Evolutionary conservation across 2,329 filamentous ascomycete genomes (phyloP).

Genomic region (Fusarium sp.): DNA sequence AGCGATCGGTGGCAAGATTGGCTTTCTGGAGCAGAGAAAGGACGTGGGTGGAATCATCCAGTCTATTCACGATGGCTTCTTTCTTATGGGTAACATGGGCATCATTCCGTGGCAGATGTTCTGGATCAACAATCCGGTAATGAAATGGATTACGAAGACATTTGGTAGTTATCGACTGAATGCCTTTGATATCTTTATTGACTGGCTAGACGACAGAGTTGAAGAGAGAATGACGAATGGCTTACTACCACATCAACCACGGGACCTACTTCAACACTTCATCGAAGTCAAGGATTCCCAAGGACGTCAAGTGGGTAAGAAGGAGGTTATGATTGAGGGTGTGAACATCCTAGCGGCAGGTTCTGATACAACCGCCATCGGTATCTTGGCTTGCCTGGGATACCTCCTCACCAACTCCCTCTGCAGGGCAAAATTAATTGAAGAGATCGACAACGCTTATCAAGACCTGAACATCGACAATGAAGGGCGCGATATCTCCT

Average conservation of each 20-base stretch:
- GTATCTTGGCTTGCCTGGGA: slow-evolving; percentile 22
- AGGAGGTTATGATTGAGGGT: slow-evolving; percentile 28
- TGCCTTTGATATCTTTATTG: slow-evolving; percentile 20
- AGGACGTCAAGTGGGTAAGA: slow-evolving; percentile 4
- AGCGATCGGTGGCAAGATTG: slow-evolving; percentile 25
- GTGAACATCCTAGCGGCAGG: slow-evolving; percentile 28
- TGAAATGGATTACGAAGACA: slow-evolving; percentile 1
- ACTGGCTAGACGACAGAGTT: slow-evolving; percentile 17
- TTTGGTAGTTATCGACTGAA: slow-evolving; percentile 18
- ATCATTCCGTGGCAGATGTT: slow-evolving; percentile 23
- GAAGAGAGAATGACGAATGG: slow-evolving; percentile 17
- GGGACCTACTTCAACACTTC: slow-evolving; percentile 25
- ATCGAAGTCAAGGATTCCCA: slow-evolving; percentile 20
- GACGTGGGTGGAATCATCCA: slow-evolving; percentile 27
- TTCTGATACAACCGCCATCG: slow-evolving; percentile 25
- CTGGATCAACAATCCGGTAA: slow-evolving; percentile 25
- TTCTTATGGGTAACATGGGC: slow-evolving; percentile 32
- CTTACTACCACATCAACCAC: background rate
- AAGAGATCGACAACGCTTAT: slow-evolving; percentile 20
- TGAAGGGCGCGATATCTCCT: slow-evolving; percentile 17
- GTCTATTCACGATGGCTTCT: slow-evolving; percentile 30
- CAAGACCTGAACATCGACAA: background rate
- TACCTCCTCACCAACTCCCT: background rate
- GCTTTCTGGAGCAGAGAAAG: slow-evolving; percentile 19
- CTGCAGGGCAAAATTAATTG: slow-evolving; percentile 3